These are phyloP conservation scores for Bombardia bombarda DNA, from an alignment of 495 filamentous ascomycete species.

Conservation along the genomic window DNA sequence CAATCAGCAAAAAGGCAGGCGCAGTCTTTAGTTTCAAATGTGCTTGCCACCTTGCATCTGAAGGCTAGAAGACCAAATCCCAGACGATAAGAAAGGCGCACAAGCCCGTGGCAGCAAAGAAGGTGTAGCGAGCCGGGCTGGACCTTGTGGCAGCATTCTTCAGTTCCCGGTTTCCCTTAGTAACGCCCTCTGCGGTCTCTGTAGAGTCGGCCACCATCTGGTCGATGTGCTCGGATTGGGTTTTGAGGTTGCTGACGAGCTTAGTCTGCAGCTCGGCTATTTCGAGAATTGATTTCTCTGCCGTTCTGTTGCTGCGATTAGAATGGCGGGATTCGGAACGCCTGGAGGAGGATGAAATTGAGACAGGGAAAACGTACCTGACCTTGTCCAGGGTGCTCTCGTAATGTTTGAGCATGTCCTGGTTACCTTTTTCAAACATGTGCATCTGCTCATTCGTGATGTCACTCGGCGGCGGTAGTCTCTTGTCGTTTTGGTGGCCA, in stretches of 20 bases:
- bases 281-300: constrained; percentile 84
- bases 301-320: constrained; percentile 48
- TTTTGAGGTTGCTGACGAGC: constrained; percentile 73
- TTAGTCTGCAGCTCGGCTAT: constrained; percentile 89
- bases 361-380: constrained; percentile 43
- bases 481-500: constrained; percentile 32
- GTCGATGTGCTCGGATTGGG: constrained; percentile 79
- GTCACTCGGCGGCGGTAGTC: constrained; percentile 37
- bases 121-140: constrained; percentile 82
- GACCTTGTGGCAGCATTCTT: constrained; percentile 72
- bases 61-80: constrained; percentile 74
- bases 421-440: constrained; percentile 89
- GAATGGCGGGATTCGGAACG: background rate
- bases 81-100: constrained; percentile 81
- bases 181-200: constrained; percentile 75
- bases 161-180: constrained; percentile 82
- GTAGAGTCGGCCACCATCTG: constrained; percentile 81
- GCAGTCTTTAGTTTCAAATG: no score
- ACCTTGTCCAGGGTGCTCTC: constrained; percentile 89
- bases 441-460: constrained; percentile 79
- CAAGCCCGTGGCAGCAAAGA: constrained; percentile 76
- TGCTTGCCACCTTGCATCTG: no score
- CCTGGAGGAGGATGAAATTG: background rate
- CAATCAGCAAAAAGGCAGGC: no score
- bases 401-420: constrained; percentile 84